phyloP scores from a whole-genome alignment of 768 basidiomycete species.

The Lyophyllum atratum region DNA sequence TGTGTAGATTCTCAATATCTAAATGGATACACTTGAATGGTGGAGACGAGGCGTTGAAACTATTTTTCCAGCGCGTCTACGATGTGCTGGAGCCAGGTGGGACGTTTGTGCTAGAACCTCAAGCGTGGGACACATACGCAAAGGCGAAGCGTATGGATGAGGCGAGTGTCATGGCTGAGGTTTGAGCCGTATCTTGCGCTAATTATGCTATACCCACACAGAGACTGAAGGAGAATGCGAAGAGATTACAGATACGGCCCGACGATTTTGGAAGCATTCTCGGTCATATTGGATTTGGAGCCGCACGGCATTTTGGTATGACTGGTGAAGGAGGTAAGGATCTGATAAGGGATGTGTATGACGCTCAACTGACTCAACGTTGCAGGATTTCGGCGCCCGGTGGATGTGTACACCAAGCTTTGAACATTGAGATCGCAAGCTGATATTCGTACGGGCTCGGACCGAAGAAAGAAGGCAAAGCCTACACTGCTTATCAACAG shows the following conservation, averaged over 20 bases:
- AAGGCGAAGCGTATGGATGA: conserved; percentile 74
- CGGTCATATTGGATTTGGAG: conserved; percentile 61
- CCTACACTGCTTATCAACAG: too few species aligned
- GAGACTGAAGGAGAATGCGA: conserved; percentile 63
- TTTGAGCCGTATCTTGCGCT: not conserved
- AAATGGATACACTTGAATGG: conserved; percentile 92
- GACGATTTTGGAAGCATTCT: conserved; percentile 61
- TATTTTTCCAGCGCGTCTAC: conserved; percentile 68
- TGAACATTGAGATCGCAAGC: not conserved
- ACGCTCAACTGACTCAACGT: too few species aligned
- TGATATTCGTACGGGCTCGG: too few species aligned
- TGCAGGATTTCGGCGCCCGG: conserved; percentile 60
- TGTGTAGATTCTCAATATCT: conserved; percentile 73
- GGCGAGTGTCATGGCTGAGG: conserved; percentile 30
- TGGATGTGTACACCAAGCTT: conserved; percentile 64
- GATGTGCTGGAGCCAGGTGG: conserved; percentile 62
- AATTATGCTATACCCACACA: conserved; percentile 19
- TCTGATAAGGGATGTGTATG: too few species aligned
- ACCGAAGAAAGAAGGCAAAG: too few species aligned
- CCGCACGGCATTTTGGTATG: conserved; percentile 47
- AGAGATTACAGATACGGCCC: conserved; percentile 58
- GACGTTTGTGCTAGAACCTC: conserved; percentile 77
- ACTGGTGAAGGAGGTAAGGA: conserved; percentile 66
- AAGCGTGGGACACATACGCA: conserved; percentile 82
- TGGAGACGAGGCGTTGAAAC: conserved; percentile 70